Evolutionary conservation across 345 rosid genomes (phyloP).

Genomic region (Lepidium africanum): DNA sequence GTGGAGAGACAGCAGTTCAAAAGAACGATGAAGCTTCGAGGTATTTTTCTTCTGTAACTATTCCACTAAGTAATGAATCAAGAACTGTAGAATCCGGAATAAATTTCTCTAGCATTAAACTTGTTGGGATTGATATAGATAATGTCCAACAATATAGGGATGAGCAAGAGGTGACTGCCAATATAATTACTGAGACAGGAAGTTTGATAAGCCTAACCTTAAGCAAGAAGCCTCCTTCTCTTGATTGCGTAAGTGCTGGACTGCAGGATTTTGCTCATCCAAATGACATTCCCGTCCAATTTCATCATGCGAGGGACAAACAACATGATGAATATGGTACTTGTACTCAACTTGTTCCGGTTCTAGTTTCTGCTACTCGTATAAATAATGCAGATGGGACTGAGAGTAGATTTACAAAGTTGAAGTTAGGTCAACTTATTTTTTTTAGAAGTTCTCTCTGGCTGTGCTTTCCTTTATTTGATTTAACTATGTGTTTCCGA

Average conservation of each 20-base stretch:
- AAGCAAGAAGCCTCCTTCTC: conserved; percentile 42
- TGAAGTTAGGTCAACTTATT: neutral
- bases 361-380: conserved; percentile 8
- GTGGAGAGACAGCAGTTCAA: conserved; percentile 26
- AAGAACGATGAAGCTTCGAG: conserved; percentile 14
- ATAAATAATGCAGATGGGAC: neutral
- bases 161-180: conserved; percentile 20
- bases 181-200: conserved; percentile 20
- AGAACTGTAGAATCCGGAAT: conserved; percentile 12
- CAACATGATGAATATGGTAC: conserved; percentile 44
- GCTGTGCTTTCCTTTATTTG: neutral
- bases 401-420: neutral
- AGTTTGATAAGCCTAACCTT: conserved; percentile 40
- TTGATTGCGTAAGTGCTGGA: conserved; percentile 32
- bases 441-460: neutral
- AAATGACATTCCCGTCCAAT: conserved; percentile 2
- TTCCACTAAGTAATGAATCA: conserved; percentile 13
- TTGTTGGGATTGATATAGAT: conserved; percentile 6
- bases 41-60: conserved; percentile 16
- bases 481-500: neutral
- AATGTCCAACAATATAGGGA: conserved; percentile 19
- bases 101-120: conserved; percentile 19
- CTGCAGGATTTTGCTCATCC: conserved; percentile 30
- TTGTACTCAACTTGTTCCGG: neutral
- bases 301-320: conserved; percentile 23